These are phyloP conservation scores for Acanthamoeba royreba DNA, from an alignment of 208 protist genomes.

Conservation along the genomic window DNA sequence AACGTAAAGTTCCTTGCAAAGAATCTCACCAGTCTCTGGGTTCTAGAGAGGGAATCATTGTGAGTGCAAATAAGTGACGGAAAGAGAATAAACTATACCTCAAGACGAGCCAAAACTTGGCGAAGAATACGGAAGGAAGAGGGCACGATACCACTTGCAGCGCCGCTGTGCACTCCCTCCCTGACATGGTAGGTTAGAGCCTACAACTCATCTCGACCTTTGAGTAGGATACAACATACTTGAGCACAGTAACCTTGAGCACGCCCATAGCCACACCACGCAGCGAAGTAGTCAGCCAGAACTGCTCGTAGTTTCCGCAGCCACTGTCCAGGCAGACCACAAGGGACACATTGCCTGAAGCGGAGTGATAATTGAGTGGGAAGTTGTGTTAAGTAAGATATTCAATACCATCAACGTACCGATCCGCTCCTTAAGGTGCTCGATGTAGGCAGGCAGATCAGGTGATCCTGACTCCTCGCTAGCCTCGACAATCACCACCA, in stretches of 20 bases:
- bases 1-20: conserved; percentile 82
- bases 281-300: conserved; percentile 92
- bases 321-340: conserved; percentile 94
- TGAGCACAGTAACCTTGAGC: conserved; percentile 76
- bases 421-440: conserved; percentile 35
- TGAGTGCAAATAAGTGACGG: neutral
- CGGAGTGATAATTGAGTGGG: neutral
- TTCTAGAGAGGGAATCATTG: conserved; percentile 79
- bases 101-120: conserved; percentile 84
- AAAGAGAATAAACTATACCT: neutral
- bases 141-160: conserved; percentile 88
- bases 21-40: conserved; percentile 86
- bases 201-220: neutral
- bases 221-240: conserved; percentile 18
- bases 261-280: conserved; percentile 86
- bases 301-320: conserved; percentile 87
- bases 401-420: neutral
- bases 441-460: conserved; percentile 65
- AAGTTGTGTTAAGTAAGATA: neutral
- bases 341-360: conserved; percentile 56
- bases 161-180: conserved; percentile 90
- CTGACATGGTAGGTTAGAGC: conserved; percentile 24
- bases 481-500: conserved; percentile 65
- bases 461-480: conserved; percentile 54
- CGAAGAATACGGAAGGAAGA: conserved; percentile 91